Evolutionary conservation across 2,329 filamentous ascomycete species (phyloP), one percentile per base, ranked within the genome.

Genomic region (Pseudomassariella vexata): DNA sequence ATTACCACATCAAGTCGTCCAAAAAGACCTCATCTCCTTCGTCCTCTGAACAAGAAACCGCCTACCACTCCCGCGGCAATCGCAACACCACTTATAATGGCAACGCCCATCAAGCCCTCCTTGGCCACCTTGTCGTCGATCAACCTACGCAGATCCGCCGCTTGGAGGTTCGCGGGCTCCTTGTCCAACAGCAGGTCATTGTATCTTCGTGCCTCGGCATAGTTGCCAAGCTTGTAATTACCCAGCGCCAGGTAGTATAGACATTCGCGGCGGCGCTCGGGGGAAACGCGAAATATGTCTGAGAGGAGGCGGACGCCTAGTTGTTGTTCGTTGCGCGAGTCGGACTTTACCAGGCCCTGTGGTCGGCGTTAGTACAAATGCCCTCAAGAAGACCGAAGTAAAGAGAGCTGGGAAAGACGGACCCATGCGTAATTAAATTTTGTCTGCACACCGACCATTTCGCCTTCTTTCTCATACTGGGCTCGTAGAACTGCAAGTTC

Each of bases 381-480:
- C n/a, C 9, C 7, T 24, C 16, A 12, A 11, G 20, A 12, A 15
- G 9, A 1, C 18, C 5, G n/a, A 16, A 23, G 9, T 5, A 24
- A 4, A n/a, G 18, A 19, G 25, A 23, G 27, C 34, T 16, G 30
- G 17, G 28, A 34, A 15, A 21, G 21, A 47, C 69, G 36, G 76
- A 94, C 88, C 92, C 92, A 98, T 56, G 92, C 90, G 61, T 90
- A 96, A 78, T 98, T 98, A 76, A 98, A 98, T 59, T 96, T 96
- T 40, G 92, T 98, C 63, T 98, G 92, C 24, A 98, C 77, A 38
- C 90, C 89, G 39, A 95, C 90, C 69, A 94, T 94, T 52, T 94
- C 86, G 47, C 90, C 92, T 65, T 98, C 92, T 57, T 95, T 95
- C 57, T 96, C 90, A 59, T 92, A 98, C 60, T 98, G 92, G 39